These are phyloP conservation scores for Furcasterigmium furcatum DNA, from an alignment of 2,329 filamentous ascomycete species.

Conservation along the genomic window DNA sequence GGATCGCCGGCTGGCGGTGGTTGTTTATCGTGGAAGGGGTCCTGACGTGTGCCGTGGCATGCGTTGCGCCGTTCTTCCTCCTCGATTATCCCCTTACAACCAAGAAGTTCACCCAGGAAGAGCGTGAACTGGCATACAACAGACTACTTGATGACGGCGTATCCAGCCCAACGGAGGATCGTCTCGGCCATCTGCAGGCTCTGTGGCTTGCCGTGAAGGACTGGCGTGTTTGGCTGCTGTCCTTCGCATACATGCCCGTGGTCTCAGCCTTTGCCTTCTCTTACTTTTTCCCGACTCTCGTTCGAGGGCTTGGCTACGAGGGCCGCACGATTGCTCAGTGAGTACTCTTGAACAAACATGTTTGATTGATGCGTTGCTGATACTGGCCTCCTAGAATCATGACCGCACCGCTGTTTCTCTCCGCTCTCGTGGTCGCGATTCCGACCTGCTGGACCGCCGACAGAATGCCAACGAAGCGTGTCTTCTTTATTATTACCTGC, in stretches of 20 bases:
- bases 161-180: too few relatives aligned
- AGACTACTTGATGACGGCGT: too few relatives aligned
- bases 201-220: neutral
- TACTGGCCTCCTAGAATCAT: too few relatives aligned
- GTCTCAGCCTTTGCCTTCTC: neutral
- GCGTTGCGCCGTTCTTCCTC: conserved; percentile 13
- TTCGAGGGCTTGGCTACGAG: conserved; percentile 17
- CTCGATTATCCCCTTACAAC: conserved; percentile 13
- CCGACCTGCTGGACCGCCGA: too few relatives aligned
- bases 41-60: conserved; percentile 44
- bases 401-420: too few relatives aligned
- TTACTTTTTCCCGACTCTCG: conserved; percentile 21
- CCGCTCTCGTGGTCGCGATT: too few relatives aligned
- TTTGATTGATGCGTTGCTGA: too few relatives aligned
- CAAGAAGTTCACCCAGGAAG: conserved; percentile 50
- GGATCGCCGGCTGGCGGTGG: conserved; percentile 44
- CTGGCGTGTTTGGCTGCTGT: conserved; percentile 2
- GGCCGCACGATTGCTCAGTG: conserved; percentile 11
- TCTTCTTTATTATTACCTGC: too few relatives aligned
- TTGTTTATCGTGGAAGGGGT: conserved; percentile 61
- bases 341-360: too few relatives aligned
- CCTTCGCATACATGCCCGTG: neutral
- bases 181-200: too few relatives aligned
- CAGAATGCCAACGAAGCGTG: too few relatives aligned
- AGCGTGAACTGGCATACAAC: conserved; percentile 51